phyloP scores from a whole-genome alignment of 2,329 filamentous ascomycete species.

The Fusarium dimerum region DNA sequence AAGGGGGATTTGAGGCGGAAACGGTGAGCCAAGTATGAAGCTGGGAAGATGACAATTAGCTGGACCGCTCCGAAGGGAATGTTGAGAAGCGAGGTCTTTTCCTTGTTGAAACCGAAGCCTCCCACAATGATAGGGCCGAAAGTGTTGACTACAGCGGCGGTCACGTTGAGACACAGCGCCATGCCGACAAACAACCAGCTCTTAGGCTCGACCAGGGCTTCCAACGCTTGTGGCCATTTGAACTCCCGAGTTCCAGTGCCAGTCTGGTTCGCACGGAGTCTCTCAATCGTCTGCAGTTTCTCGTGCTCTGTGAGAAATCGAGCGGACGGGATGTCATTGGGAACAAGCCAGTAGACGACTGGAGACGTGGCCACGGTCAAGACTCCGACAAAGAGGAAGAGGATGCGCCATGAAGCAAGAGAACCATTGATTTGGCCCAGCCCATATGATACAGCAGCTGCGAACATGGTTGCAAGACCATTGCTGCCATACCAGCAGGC shows the following conservation, averaged over 20 bases:
- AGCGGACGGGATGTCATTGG: conserved; percentile 58
- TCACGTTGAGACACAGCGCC: conserved; percentile 64
- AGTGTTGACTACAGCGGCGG: conserved; percentile 62
- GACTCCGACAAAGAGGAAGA: conserved; percentile 63
- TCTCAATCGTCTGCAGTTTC: conserved; percentile 66
- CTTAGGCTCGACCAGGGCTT: conserved; percentile 50
- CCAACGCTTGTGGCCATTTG: conserved; percentile 64
- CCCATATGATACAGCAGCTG: conserved; percentile 56
- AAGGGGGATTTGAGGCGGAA: conserved; percentile 58
- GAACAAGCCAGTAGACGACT: conserved; percentile 59
- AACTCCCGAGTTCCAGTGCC: conserved; percentile 72
- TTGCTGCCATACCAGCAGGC: conserved; percentile 69
- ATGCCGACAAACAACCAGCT: conserved; percentile 62
- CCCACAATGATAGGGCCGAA: conserved; percentile 65
- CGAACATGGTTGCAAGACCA: conserved; percentile 57
- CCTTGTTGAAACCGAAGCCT: conserved; percentile 61
- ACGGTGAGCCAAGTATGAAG: conserved; percentile 59
- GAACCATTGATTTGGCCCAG: conserved; percentile 51
- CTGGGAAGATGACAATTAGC: conserved; percentile 57
- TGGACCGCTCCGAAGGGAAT: conserved; percentile 68
- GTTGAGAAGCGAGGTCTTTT: conserved; percentile 60
- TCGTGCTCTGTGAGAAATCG: conserved; percentile 66
- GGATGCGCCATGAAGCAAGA: conserved; percentile 44
- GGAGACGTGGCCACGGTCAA: conserved; percentile 60
- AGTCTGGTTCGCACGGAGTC: conserved; percentile 73